Conservation (phyloP, 1,139 yeast species). For the Sugiyamaella sp. region DNA sequence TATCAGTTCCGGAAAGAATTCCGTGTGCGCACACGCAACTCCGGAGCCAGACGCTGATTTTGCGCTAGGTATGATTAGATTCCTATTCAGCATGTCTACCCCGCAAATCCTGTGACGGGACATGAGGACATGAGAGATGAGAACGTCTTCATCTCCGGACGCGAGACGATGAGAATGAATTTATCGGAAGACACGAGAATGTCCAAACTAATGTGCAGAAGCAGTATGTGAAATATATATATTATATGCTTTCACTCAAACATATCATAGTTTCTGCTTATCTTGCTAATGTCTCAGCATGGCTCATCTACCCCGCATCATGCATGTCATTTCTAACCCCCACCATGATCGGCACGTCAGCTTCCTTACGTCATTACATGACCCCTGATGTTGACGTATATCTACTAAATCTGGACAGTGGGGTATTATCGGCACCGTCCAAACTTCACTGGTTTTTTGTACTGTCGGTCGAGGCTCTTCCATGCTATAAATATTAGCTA, state of each 20-base stretch:
- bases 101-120: no score
- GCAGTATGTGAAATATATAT: no score
- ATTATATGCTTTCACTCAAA: background rate
- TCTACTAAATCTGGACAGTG: background rate
- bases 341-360: background rate
- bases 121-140: no score
- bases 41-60: no score
- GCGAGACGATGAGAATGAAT: background rate
- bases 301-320: constrained; percentile 3
- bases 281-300: background rate
- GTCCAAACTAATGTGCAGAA: no score
- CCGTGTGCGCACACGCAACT: no score
- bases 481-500: background rate
- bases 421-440: background rate
- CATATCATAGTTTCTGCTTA: background rate
- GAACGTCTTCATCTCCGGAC: no score
- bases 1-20: no score
- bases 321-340: background rate
- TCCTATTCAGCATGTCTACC: no score
- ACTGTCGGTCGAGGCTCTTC: background rate
- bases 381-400: background rate
- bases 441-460: background rate
- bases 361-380: background rate
- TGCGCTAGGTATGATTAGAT: no score
- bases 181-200: background rate